Conservation (phyloP, 2,329 filamentous ascomycete genomes). For the Neonectria punicea region DNA sequence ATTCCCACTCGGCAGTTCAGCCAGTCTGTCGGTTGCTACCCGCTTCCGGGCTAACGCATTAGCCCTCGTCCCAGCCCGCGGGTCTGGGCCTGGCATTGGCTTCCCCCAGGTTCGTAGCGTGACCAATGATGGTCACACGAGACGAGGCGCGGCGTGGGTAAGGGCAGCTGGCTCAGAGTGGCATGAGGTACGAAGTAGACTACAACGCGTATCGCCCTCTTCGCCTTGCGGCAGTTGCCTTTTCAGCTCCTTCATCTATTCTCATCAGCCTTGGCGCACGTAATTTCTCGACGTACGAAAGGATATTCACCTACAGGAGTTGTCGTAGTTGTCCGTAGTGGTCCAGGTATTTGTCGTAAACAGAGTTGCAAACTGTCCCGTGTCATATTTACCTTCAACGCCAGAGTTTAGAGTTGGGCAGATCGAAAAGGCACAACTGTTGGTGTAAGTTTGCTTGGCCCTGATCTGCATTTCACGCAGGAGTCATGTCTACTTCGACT, state of each 20-base stretch:
- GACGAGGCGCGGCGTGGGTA: slow-evolving; percentile 24
- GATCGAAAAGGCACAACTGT: neutral
- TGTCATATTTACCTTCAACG: neutral
- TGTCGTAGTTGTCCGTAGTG: neutral
- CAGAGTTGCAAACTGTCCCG: neutral
- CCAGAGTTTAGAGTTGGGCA: slow-evolving; percentile 1
- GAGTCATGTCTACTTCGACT: slow-evolving; percentile 1
- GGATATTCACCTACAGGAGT: neutral
- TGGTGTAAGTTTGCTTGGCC: neutral
- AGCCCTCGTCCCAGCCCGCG: slow-evolving; percentile 21
- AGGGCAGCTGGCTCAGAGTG: slow-evolving; percentile 22
- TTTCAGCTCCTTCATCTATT: neutral
- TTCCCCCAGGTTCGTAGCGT: slow-evolving; percentile 10
- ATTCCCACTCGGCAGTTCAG: slow-evolving; percentile 13
- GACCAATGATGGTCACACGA: slow-evolving; percentile 27
- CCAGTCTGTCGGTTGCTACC: slow-evolving; percentile 3
- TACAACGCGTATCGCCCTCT: neutral
- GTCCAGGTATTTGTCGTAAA: no score
- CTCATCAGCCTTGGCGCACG: neutral
- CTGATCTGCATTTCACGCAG: neutral
- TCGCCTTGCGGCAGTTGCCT: neutral
- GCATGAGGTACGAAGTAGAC: neutral
- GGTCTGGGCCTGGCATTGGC: slow-evolving; percentile 37
- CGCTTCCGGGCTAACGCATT: slow-evolving; percentile 11
- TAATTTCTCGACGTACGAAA: neutral